Percentiles rank a stretch among this genome's conserved stretches.
Conservation (phyloP, 352 stramenopile species). For the Globisporangium nunn region DNA sequence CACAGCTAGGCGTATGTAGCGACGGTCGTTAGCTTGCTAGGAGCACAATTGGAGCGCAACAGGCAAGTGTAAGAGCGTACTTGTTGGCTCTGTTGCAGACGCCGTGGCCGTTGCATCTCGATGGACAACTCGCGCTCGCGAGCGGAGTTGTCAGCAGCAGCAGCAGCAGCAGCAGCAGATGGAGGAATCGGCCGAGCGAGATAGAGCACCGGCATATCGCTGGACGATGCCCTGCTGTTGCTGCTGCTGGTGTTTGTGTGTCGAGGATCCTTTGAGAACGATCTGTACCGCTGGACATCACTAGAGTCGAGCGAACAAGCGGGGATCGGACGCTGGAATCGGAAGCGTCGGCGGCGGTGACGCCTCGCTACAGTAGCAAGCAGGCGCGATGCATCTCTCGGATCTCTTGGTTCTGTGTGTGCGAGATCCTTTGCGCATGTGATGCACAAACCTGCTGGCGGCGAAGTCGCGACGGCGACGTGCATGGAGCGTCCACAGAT, state of each 20-base stretch:
- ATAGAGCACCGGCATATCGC: background rate
- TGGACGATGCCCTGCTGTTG: background rate
- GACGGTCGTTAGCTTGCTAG: background rate
- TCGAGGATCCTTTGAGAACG: background rate
- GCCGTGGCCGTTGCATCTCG: slow-evolving; percentile 61
- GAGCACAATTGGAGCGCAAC: background rate
- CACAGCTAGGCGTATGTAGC: slow-evolving; percentile 48
- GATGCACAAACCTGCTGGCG: no score
- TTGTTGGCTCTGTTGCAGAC: slow-evolving; percentile 47
- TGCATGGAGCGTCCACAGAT: background rate
- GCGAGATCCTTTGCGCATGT: no score
- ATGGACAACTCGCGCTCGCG: slow-evolving; percentile 32
- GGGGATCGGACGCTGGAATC: background rate
- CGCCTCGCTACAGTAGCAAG: background rate
- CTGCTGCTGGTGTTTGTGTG: background rate
- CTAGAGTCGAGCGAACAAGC: background rate
- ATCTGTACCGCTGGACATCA: background rate
- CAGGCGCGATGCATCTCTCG: background rate
- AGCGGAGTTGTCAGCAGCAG: slow-evolving; percentile 5
- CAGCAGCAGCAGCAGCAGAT: slow-evolving; percentile 3
- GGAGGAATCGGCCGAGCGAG: background rate
- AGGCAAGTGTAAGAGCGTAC: slow-evolving; percentile 15
- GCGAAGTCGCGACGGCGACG: background rate
- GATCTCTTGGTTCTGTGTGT: background rate
- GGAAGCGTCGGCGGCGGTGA: background rate